Base-by-base conservation (phyloP, 2,329 filamentous ascomycete genomes). In the Colletotrichum lini region DNA sequence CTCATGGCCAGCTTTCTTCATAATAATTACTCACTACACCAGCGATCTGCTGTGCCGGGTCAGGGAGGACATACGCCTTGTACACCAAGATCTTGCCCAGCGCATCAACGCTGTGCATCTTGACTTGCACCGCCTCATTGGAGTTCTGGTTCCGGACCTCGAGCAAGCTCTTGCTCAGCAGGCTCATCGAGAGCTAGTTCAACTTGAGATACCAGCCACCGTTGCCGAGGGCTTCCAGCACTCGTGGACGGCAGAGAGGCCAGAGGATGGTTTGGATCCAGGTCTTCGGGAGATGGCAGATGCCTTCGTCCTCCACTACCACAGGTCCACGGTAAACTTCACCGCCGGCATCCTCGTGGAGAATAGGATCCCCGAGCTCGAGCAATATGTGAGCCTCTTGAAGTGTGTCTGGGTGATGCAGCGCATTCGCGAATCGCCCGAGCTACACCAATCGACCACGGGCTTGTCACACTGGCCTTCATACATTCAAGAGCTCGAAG, bases 381-480 rank as follows among this genome's bases (percentile, higher is more conserved):
- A 74, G 5, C 78, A 80, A 58, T 81, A 79, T 47, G 40, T 81
- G 52, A 80, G 76, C 44, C 69, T 81, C 1, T 58, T 81, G 42
- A 81, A 81, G 57, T 81, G 79, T 42, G 65, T 81, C 4, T 81
- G 79, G 78, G 70, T 81, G 40, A 75, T 78, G 45, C 56, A 70
- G 18, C 69, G 57, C 26, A 74, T 76, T n/a, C 26, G 52, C n/a
- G 47, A 64, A 18, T 67, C 69, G 7, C 50, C 35, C 3, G 53
- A 75, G 47, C 62, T 79, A 1, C 56, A 50, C 6, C 35, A 67
- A 3, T 67, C 72, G 0, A 23, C 40, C 13, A 53, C 70, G 1
- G 56, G 67, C 8, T 76, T 78, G 21, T 81, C 79, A 2, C 79
- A 81, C 42, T 81, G 79, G 79, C 79, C 79, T 18, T 81, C 79